phyloP scores from a whole-genome alignment of 805 yeast genomes.

The Yamadazyma nakazawae region DNA sequence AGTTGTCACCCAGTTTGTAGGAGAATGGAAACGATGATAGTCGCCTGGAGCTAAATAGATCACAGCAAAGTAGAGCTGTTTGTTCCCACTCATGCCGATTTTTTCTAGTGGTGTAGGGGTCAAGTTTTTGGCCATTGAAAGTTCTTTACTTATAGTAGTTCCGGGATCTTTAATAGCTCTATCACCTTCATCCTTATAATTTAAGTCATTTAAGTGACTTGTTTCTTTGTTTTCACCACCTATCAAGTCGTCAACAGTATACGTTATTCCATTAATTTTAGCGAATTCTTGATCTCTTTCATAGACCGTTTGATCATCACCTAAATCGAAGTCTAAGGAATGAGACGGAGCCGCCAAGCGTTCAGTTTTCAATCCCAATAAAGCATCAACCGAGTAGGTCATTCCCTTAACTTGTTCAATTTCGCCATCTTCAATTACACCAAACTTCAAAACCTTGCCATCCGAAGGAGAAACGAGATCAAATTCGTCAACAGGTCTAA shows the following conservation, averaged over 20 bases:
- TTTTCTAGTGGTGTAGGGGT: conserved; percentile 31
- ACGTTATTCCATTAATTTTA: conserved; percentile 68
- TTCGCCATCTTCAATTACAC: conserved; percentile 74
- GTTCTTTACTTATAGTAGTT: conserved; percentile 28
- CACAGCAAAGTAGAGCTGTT: conserved; percentile 78
- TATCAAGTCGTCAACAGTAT: conserved; percentile 63
- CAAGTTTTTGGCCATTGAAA: conserved; percentile 41
- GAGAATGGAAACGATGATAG: conserved; percentile 95
- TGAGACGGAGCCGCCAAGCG: conserved; percentile 55
- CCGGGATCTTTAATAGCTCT: conserved; percentile 40
- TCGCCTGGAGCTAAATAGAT: conserved; percentile 98
- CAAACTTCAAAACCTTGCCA: conserved; percentile 84
- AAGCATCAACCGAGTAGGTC: conserved; percentile 85
- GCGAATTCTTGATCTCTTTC: conserved; percentile 72
- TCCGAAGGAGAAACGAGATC: conserved; percentile 88
- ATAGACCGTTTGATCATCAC: conserved; percentile 40
- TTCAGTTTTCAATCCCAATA: conserved; percentile 62
- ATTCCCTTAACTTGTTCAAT: conserved; percentile 97
- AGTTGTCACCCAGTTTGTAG: conserved; percentile 93
- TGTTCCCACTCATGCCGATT: conserved; percentile 36
- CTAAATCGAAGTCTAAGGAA: conserved; percentile 42
- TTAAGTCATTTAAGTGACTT: conserved; percentile 45
- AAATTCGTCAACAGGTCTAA: conserved; percentile 66
- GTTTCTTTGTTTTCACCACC: conserved; percentile 48
- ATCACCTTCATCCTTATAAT: conserved; percentile 67